Percentiles rank a stretch among this genome's conserved stretches.
Evolutionary conservation across 1,284 basidiomycete genomes (phyloP).

Genomic region (Lignosus rhinocerotis): DNA sequence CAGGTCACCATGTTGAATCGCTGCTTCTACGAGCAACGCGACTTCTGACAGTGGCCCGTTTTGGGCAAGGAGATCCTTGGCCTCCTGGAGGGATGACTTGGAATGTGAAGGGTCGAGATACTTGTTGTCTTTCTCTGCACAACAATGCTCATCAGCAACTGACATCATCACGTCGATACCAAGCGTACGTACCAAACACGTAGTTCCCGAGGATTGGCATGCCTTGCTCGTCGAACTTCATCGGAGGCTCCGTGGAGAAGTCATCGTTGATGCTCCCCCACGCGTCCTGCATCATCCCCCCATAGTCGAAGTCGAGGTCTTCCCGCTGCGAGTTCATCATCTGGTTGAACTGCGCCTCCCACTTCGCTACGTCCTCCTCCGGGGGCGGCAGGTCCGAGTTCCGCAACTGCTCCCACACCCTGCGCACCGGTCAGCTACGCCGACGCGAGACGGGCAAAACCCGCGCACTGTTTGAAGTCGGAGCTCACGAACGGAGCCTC

Average conservation of each 20-base stretch:
- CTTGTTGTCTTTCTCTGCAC: slow-evolving; percentile 65
- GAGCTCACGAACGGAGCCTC: slow-evolving; percentile 17
- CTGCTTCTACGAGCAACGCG: slow-evolving; percentile 83
- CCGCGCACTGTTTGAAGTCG: slow-evolving; percentile 51
- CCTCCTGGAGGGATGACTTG: slow-evolving; percentile 62
- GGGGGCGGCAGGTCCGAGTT: slow-evolving; percentile 57
- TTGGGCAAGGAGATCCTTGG: slow-evolving; percentile 72
- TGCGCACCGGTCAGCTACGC: slow-evolving; percentile 29
- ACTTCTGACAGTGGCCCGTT: slow-evolving; percentile 88
- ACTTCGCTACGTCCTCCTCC: slow-evolving; percentile 73
- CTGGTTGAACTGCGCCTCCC: slow-evolving; percentile 90
- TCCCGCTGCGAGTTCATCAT: slow-evolving; percentile 69
- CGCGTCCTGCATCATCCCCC: slow-evolving; percentile 56
- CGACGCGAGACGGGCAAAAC: background rate
- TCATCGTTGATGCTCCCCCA: slow-evolving; percentile 58
- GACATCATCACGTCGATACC: background rate
- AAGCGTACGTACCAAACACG: slow-evolving; percentile 62
- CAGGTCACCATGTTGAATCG: slow-evolving; percentile 77
- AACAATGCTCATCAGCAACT: slow-evolving; percentile 18
- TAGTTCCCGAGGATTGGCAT: slow-evolving; percentile 72
- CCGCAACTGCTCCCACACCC: slow-evolving; percentile 61
- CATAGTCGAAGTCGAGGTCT: slow-evolving; percentile 62
- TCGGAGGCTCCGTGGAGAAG: slow-evolving; percentile 27
- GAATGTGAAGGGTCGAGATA: slow-evolving; percentile 56
- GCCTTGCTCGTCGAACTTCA: slow-evolving; percentile 70